Base-by-base conservation (phyloP, 2,329 filamentous ascomycete genomes). In the Ophiostoma perfectum region DNA sequence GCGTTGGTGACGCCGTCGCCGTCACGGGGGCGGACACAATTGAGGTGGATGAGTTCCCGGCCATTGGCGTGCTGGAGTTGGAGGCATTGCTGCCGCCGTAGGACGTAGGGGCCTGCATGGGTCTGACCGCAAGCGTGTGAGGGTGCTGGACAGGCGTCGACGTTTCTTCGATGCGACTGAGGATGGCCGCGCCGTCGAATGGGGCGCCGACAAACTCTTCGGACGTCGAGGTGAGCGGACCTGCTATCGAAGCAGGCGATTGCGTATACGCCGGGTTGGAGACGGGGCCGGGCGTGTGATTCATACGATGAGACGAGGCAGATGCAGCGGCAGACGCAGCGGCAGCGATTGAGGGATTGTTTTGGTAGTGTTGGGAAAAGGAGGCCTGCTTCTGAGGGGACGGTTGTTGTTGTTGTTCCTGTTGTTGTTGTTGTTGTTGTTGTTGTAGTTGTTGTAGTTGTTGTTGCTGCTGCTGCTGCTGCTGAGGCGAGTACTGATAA, bases 151-250 rank as follows among this genome's bases (percentile, higher is more conserved):
- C 70, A 44, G 78, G 76, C 66, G 79, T 77, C 70, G 82, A 81
- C 68, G 80, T 81, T 70, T 82, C 82, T 74, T 88, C 84, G 74
- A 88, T 81, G 73, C 85, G 85, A 76, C 82, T 84, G 74, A 88
- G 79, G 73, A 88, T 87, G 72, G 83, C 83, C 68, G 81, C 83
- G 73, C 85, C 83, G 84, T 89, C 86, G 77, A 89, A 89, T 60
- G 86, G 86, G 72, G 86, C 85, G 74, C 86, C 86, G 78, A 89
- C 81, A 70, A 89, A 79, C 72, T 88, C 86, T 77, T 87, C 85
- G 68, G 84, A 81, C 9, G 80, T 76, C 73, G 80, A 80, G 70
- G 77, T 79, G 74, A 84, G 78, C 64, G 76, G 75, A 72, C 76
- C 78, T 75, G 77, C 72, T 69, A 70, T 69, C n/a, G 63, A 42